Evolutionary conservation across 1,284 basidiomycete genomes (phyloP).

Genomic region (Lignosus rhinocerotis): DNA sequence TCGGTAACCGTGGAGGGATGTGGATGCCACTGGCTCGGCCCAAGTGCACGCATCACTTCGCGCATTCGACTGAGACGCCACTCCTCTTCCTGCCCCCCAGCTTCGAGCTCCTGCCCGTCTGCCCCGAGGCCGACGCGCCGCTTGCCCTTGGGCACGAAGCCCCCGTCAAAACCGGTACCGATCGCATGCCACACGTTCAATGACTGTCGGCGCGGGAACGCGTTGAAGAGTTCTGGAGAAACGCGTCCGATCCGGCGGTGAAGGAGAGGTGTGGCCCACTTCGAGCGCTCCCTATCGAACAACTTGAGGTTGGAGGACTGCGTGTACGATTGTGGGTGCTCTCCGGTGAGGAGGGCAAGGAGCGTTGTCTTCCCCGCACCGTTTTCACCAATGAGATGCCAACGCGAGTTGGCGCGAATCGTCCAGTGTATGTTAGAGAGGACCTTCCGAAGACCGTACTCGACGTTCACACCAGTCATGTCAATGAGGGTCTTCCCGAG

Average conservation of each 20-base stretch:
- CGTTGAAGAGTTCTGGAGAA: slow-evolving; percentile 88
- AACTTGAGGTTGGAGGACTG: slow-evolving; percentile 70
- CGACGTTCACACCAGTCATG: slow-evolving; percentile 22
- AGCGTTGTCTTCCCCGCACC: slow-evolving; percentile 97
- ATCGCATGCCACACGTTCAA: slow-evolving; percentile 79
- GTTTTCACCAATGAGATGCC: slow-evolving; percentile 88
- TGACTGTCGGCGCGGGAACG: slow-evolving; percentile 78
- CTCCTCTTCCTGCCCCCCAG: slow-evolving; percentile 36
- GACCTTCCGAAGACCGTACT: slow-evolving; percentile 45
- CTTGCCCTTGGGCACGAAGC: slow-evolving; percentile 59
- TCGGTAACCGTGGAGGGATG: slow-evolving; percentile 18
- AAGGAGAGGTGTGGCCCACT: slow-evolving; percentile 58
- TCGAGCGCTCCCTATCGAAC: slow-evolving; percentile 69
- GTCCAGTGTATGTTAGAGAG: slow-evolving; percentile 80
- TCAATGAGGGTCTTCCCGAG: slow-evolving; percentile 20
- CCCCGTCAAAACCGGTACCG: slow-evolving; percentile 84
- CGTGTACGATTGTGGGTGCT: slow-evolving; percentile 92
- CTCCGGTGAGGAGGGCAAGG: slow-evolving; percentile 88
- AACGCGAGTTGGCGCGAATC: slow-evolving; percentile 76
- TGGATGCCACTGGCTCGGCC: slow-evolving; percentile 51
- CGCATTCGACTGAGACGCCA: slow-evolving; percentile 50
- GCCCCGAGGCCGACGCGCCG: slow-evolving; percentile 47
- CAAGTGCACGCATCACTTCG: slow-evolving; percentile 66
- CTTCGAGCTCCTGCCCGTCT: slow-evolving; percentile 26
- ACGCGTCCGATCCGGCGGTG: slow-evolving; percentile 74